Evolutionary conservation across 2,329 filamentous ascomycete genomes (phyloP), one percentile per base, ranked within the genome.

Genomic region (Penicillium rolfsii): DNA sequence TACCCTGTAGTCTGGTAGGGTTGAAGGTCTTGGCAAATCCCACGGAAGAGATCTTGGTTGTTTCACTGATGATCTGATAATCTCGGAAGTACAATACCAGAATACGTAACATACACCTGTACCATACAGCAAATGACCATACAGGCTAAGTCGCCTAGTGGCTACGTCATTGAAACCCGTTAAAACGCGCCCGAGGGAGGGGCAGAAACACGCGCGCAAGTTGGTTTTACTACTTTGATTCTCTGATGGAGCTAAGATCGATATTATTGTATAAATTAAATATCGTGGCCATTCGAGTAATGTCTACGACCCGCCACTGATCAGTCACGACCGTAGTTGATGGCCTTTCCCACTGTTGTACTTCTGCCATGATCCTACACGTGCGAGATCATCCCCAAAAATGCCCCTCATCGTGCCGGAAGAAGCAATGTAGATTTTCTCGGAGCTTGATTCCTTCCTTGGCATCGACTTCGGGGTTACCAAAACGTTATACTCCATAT

Each of bases 391-490:
- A 46, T 46, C 16, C 30, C 30, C 40, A 19, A 9, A 4, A 30
- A 8, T 28, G 24, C 45, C 46, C 46, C 46, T 50, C 46, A 2
- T 57, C 54, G 22, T 35, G 6, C 19, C n/a, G 11, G 30, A 26
- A 22, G 35, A 50, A 19, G 35, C 33, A 36, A 53, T 7, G n/a
- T 9, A 22, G n/a, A 33, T 22, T 30, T 30, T 26, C 52, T 62
- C 60, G 56, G 56, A 52, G 38, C 40, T 62, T 22, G 45, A 46
- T 56, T 55, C 52, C 46, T 35, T 33, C 28, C 30, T 12, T 33
- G 46, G 46, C 28, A 35, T 50, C 46, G 5, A 35, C 28, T 9
- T 50, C 30, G 45, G 45, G 45, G n/a, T 48, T 48, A 9, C 45
- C 14, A 24, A 48, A 48, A 48, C 45, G 28, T 28, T 48, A 30